phyloP scores from a whole-genome alignment of 1,284 basidiomycete genomes.

The Sporisorium scitamineum region DNA sequence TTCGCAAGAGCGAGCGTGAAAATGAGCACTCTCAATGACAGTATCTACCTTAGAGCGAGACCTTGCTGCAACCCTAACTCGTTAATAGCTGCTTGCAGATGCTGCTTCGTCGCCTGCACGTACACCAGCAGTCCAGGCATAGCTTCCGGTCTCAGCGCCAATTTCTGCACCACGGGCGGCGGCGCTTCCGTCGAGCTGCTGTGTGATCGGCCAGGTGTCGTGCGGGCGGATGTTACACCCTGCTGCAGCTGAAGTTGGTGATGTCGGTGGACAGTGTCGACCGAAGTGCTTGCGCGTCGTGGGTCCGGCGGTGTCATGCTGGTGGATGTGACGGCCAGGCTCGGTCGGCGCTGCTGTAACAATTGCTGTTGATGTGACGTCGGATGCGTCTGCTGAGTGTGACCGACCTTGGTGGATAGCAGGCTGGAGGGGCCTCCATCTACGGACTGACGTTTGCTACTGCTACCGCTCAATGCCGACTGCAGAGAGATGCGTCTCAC shows the following conservation, averaged over 20 bases:
- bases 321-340: neutral
- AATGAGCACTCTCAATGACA: neutral
- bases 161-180: slow-evolving; percentile 32
- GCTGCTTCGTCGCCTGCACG: slow-evolving; percentile 52
- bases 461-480: neutral
- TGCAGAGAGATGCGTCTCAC: slow-evolving; percentile 22
- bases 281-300: slow-evolving; percentile 20
- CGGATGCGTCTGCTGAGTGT: neutral
- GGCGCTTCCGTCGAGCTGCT: slow-evolving; percentile 15
- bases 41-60: neutral
- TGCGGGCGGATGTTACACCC: neutral
- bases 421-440: neutral
- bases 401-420: neutral
- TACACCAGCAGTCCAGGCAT: slow-evolving; percentile 56
- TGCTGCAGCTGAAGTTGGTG: slow-evolving; percentile 8
- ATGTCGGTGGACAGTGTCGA: slow-evolving; percentile 16
- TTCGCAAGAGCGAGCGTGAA: neutral
- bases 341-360: slow-evolving; percentile 5
- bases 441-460: slow-evolving; percentile 8
- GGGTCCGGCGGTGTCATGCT: neutral
- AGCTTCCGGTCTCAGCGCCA: slow-evolving; percentile 54
- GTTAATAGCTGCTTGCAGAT: slow-evolving; percentile 45
- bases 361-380: neutral
- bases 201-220: neutral
- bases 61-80: slow-evolving; percentile 7